Evolutionary conservation across 768 basidiomycete species (phyloP).

Genomic region (Suillus lakei): DNA sequence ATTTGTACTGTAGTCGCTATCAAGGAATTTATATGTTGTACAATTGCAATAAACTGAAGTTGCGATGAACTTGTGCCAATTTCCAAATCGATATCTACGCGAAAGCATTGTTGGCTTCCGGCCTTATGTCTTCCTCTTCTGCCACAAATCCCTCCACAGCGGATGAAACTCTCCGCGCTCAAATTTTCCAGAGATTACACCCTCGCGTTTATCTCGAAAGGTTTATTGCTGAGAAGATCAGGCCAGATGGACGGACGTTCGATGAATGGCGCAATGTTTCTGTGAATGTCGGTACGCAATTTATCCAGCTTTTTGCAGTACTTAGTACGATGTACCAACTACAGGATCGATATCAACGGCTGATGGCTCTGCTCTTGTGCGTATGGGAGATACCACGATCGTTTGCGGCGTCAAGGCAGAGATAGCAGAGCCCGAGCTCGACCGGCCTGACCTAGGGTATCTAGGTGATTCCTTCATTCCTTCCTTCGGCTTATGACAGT

Average conservation of each 20-base stretch:
- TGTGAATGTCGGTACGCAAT: slow-evolving; percentile 75
- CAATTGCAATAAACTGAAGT: background rate
- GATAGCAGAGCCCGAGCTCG: slow-evolving; percentile 87
- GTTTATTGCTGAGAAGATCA: slow-evolving; percentile 75
- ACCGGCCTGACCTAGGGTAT: slow-evolving; percentile 76
- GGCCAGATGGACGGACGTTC: slow-evolving; percentile 84
- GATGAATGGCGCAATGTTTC: slow-evolving; percentile 74
- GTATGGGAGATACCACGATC: slow-evolving; percentile 91
- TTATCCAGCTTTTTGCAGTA: slow-evolving; percentile 1
- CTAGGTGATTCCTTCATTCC: slow-evolving; percentile 58
- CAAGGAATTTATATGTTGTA: slow-evolving; percentile 5
- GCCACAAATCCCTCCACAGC: background rate
- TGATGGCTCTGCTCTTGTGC: slow-evolving; percentile 88
- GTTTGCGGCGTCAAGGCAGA: slow-evolving; percentile 97
- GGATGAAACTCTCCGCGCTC: slow-evolving; percentile 32
- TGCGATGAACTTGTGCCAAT: background rate
- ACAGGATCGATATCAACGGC: slow-evolving; percentile 94
- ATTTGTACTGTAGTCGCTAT: slow-evolving; percentile 1
- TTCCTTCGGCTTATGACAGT: background rate
- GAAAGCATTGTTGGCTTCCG: too few relatives aligned
- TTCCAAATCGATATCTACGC: background rate
- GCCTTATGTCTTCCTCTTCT: slow-evolving; percentile 4
- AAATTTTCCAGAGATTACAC: slow-evolving; percentile 86
- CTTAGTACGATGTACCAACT: background rate
- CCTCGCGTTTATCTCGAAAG: slow-evolving; percentile 87